A percentile compares a stretch with the other conserved stretches of the same genome.
Evolutionary conservation across 2,329 filamentous ascomycete genomes (phyloP).

Genomic region (Ceratocystis huliohia): DNA sequence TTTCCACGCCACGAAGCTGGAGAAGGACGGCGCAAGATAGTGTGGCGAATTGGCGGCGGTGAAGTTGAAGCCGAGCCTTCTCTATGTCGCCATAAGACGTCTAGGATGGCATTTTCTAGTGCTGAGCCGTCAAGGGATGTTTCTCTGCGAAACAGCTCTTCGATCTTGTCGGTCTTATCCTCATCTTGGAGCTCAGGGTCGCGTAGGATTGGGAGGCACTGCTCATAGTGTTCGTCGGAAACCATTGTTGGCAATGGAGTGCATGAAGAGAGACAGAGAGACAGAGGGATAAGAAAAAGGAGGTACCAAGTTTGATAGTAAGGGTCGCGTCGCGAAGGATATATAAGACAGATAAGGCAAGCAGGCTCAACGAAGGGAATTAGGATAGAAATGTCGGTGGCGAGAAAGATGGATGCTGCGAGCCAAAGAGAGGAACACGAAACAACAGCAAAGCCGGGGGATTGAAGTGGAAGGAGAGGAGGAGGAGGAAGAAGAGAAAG

Average conservation of each 20-base stretch:
- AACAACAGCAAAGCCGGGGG: background rate
- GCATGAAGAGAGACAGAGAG: slow-evolving; percentile 4
- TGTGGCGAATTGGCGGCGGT: slow-evolving; percentile 75
- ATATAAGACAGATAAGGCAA: slow-evolving; percentile 2
- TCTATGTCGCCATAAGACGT: slow-evolving; percentile 78
- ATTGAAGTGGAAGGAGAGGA: background rate
- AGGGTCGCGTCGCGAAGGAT: slow-evolving; percentile 3
- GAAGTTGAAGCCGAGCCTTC: slow-evolving; percentile 56
- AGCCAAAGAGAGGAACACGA: background rate
- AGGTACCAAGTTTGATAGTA: background rate
- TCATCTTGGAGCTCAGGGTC: slow-evolving; percentile 77
- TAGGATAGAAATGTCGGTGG: slow-evolving; percentile 1
- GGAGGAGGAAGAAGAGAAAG: background rate
- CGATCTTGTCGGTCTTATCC: slow-evolving; percentile 84
- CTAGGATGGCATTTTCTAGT: slow-evolving; percentile 80
- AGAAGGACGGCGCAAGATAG: slow-evolving; percentile 77
- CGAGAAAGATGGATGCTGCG: background rate
- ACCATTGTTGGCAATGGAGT: slow-evolving; percentile 50
- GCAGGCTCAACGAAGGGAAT: slow-evolving; percentile 23
- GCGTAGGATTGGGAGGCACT: slow-evolving; percentile 79
- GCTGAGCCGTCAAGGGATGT: slow-evolving; percentile 61
- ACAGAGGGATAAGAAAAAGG: background rate
- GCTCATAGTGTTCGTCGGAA: slow-evolving; percentile 81
- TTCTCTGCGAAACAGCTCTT: slow-evolving; percentile 70
- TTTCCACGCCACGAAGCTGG: slow-evolving; percentile 86